Conservation (phyloP, 192 early-diverging fungal genomes). For the Rhizophagus sp. region DNA sequence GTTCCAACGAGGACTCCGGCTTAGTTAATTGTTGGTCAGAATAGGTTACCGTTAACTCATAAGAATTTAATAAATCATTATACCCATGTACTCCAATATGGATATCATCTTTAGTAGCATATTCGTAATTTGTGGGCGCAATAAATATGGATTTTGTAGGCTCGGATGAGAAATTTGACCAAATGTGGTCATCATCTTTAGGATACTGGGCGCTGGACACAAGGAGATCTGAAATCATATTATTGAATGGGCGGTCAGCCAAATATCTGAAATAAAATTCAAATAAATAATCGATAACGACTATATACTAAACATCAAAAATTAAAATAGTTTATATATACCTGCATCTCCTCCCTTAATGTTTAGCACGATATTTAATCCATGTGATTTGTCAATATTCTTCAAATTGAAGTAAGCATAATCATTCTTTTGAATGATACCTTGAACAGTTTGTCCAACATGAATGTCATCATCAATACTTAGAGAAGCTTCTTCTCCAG, state of each 20-base stretch:
- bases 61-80: slow-evolving; percentile 13
- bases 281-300: neutral
- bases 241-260: slow-evolving; percentile 8
- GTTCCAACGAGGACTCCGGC: neutral
- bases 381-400: slow-evolving; percentile 31
- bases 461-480: slow-evolving; percentile 14
- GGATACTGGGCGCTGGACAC: slow-evolving; percentile 35
- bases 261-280: slow-evolving; percentile 2
- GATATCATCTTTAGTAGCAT: slow-evolving; percentile 37
- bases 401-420: slow-evolving; percentile 37
- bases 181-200: slow-evolving; percentile 44
- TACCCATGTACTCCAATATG: slow-evolving; percentile 48
- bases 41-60: slow-evolving; percentile 15
- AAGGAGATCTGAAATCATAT: slow-evolving; percentile 43
- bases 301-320: neutral
- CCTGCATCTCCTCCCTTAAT: slow-evolving; percentile 21
- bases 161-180: slow-evolving; percentile 46
- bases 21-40: neutral
- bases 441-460: slow-evolving; percentile 34
- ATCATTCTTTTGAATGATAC: slow-evolving; percentile 11
- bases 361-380: slow-evolving; percentile 29
- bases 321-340: neutral
- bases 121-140: slow-evolving; percentile 35
- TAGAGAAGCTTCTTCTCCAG: slow-evolving; percentile 22
- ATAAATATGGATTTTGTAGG: slow-evolving; percentile 36